phyloP scores from a whole-genome alignment of 352 stramenopile species.

The Plasmopara muralis region DNA sequence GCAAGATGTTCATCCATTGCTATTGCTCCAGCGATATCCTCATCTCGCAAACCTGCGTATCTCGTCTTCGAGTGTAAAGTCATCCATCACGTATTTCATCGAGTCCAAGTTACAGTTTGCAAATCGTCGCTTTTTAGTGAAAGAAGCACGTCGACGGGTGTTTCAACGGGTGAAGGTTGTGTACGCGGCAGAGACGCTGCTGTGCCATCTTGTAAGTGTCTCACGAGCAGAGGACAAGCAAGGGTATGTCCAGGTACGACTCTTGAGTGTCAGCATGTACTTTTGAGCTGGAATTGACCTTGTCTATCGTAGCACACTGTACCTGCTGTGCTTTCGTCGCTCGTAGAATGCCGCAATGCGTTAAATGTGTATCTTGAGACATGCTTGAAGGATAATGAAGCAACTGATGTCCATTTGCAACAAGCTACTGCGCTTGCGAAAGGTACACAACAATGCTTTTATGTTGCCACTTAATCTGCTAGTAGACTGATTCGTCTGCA shows the following conservation, averaged over 20 bases:
- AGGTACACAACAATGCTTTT: constrained; percentile 26
- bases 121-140: constrained; percentile 43
- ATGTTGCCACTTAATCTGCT: not conserved
- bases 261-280: not conserved
- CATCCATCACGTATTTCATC: constrained; percentile 35
- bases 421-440: constrained; percentile 49
- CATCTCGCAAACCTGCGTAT: constrained; percentile 47
- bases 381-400: constrained; percentile 52
- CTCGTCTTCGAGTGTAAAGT: constrained; percentile 36
- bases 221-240: constrained; percentile 57
- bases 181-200: constrained; percentile 34
- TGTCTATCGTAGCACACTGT: constrained; percentile 47
- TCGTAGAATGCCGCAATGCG: constrained; percentile 58
- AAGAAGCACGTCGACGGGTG: constrained; percentile 43
- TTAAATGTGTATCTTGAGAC: constrained; percentile 65
- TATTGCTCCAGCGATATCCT: constrained; percentile 45
- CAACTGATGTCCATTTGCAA: constrained; percentile 54
- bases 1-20: constrained; percentile 28
- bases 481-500: constrained; percentile 6
- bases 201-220: constrained; percentile 51
- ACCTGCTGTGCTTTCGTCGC: constrained; percentile 55
- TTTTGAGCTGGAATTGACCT: constrained; percentile 2
- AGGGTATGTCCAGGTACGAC: constrained; percentile 61
- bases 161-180: constrained; percentile 46
- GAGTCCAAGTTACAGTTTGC: constrained; percentile 55